Percentiles rank a stretch among this genome's conserved stretches.
Conservation (phyloP, 257 asterid species). For the Solanum medicagineum region DNA sequence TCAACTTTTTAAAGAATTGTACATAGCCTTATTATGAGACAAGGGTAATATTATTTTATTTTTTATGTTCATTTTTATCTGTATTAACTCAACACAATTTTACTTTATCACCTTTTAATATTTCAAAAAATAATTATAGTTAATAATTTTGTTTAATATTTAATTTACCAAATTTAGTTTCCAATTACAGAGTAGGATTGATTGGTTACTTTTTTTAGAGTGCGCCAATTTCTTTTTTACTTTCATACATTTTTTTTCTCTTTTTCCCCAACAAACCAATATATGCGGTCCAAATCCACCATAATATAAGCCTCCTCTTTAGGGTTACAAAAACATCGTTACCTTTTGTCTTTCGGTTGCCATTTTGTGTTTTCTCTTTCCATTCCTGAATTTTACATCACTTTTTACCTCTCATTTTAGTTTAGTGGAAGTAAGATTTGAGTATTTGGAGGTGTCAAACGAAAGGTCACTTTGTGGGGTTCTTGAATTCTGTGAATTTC, state of each 20-base stretch:
- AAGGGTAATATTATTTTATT: no score
- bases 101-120: no score
- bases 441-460: background rate
- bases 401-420: background rate
- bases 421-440: background rate
- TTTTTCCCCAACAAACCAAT: background rate
- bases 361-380: background rate
- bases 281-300: conserved; percentile 5
- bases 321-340: conserved; percentile 1
- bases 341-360: background rate
- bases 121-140: no score
- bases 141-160: no score
- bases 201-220: background rate
- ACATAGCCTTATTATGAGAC: no score
- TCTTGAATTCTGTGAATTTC: background rate
- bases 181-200: background rate
- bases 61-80: no score
- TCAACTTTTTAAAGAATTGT: no score
- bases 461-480: background rate
- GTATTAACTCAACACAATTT: no score
- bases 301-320: background rate
- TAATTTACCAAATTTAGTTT: no score
- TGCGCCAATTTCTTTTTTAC: background rate
- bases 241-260: background rate
- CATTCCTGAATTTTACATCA: background rate